Base-by-base conservation (phyloP, 768 basidiomycete species). In the Kwoniella sp. region DNA sequence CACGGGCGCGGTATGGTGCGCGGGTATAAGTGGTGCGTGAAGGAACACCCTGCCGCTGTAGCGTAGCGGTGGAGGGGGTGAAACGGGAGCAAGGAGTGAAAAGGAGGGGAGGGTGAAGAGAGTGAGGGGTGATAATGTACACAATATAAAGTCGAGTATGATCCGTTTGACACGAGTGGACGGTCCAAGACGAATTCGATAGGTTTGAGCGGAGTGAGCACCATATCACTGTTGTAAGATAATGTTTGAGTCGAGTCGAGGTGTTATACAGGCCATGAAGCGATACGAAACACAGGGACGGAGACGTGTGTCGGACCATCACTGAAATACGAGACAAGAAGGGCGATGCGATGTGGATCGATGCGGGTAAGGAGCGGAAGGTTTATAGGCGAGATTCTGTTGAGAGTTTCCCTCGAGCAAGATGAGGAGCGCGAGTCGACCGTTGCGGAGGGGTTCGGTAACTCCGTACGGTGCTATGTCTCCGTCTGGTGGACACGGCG, bases 171-270 rank as follows among this genome's bases (percentile, higher is more conserved):
- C 6, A n/a, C 45, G 45, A 32, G 15, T 50, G 15, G 27, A 26
- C 10, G 19, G n/a, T 3, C n/a, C 31, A 7, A 31, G 42, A 10
- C 10, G 32, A 44, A 10, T 42, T 19, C 9, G 5, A 34, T 28
- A 28, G 45, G 27, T 19, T 9, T 23, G 36, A 15, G 45, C 29
- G 48, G 48, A 50, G 48, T 41, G 48, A 50, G 48, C 48, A 50
- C 48, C 36, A 38, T 29, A 36, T 15, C 4, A 22, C 15, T 36
- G 19, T 38, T 17, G 11, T 7, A 20, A 38, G 12, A 14, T 20
- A 38, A 32, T 32, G 31, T 8, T 32, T 32, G 31, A 32, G 15
- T 32, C 31, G 12, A 38, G 14, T 38, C 9, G 19, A 38, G 31
- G 31, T 15, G 31, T 32, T 8, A 15, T 15, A 15, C 8, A 32